Evolutionary conservation across 371 early-diverging fungal species (phyloP).

Genomic region (Rhizomucor pusillus): DNA sequence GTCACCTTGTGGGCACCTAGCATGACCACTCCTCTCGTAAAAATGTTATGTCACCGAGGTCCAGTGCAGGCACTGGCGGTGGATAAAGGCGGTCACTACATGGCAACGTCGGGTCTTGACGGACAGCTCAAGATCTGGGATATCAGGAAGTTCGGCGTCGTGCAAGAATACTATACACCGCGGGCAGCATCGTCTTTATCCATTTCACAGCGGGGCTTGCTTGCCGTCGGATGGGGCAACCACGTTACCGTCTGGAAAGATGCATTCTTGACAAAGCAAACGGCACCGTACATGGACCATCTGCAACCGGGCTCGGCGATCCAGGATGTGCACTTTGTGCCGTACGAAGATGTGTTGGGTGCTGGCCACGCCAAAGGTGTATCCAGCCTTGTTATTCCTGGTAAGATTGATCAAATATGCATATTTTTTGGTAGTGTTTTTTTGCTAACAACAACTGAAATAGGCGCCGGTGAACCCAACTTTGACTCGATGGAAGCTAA

Average conservation of each 20-base stretch:
- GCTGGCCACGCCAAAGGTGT: constrained; percentile 87
- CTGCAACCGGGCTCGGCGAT: constrained; percentile 58
- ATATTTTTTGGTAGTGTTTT: background rate
- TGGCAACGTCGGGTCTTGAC: constrained; percentile 95
- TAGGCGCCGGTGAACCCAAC: constrained; percentile 92
- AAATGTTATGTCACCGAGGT: constrained; percentile 92
- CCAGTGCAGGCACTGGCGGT: constrained; percentile 87
- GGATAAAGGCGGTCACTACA: constrained; percentile 82
- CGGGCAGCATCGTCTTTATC: constrained; percentile 72
- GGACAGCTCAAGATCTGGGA: constrained; percentile 96
- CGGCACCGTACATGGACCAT: constrained; percentile 90
- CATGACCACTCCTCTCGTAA: constrained; percentile 81
- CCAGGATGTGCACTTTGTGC: constrained; percentile 76
- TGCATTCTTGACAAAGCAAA: constrained; percentile 70
- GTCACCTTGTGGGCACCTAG: constrained; percentile 97
- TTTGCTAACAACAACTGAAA: background rate
- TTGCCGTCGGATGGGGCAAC: constrained; percentile 83
- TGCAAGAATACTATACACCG: constrained; percentile 80
- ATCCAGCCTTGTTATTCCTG: constrained; percentile 88
- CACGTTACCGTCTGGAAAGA: constrained; percentile 89
- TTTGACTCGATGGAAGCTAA: constrained; percentile 94
- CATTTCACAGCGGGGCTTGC: constrained; percentile 85
- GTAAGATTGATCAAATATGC: constrained; percentile 24
- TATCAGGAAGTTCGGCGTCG: constrained; percentile 80
- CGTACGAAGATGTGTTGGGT: constrained; percentile 97